Evolutionary conservation across 305 asterid genomes (phyloP).

Genomic region (Fraxinus angustifolia): DNA sequence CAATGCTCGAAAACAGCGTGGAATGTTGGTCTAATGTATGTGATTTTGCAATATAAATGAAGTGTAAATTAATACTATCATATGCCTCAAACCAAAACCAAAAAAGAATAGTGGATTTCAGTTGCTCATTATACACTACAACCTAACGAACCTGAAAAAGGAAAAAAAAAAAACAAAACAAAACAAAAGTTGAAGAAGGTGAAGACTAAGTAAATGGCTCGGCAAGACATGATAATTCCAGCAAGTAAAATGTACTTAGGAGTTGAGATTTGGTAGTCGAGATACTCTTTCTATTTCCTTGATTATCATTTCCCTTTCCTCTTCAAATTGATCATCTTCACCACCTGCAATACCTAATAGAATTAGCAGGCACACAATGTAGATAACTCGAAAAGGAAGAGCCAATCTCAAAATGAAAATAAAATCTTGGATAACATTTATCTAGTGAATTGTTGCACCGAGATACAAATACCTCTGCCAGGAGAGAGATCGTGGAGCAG

Average conservation of each 20-base stretch:
- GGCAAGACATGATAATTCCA: not conserved
- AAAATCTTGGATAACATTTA: constrained; percentile 1
- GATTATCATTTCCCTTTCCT: constrained; percentile 84
- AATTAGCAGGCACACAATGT: constrained; percentile 13
- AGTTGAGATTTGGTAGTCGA: constrained; percentile 52
- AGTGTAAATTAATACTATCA: not conserved
- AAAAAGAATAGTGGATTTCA: not conserved
- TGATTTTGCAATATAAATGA: not conserved
- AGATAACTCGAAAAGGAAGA: not conserved
- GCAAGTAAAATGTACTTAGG: constrained; percentile 37
- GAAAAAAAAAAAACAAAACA: not conserved
- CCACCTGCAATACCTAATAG: constrained; percentile 50
- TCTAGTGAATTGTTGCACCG: not conserved
- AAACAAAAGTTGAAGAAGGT: no score
- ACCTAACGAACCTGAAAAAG: not conserved
- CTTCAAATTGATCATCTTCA: constrained; percentile 95
- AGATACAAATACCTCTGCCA: constrained; percentile 63
- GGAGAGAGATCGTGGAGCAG: constrained; percentile 69
- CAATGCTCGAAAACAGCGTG: not conserved
- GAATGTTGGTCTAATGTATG: not conserved
- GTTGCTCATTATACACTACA: not conserved
- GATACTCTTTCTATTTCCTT: constrained; percentile 86
- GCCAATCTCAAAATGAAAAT: not conserved
- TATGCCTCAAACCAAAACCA: not conserved
- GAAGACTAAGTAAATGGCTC: not conserved